Conservation (phyloP, 805 yeast genomes). For the Ogataea salicorniae region DNA sequence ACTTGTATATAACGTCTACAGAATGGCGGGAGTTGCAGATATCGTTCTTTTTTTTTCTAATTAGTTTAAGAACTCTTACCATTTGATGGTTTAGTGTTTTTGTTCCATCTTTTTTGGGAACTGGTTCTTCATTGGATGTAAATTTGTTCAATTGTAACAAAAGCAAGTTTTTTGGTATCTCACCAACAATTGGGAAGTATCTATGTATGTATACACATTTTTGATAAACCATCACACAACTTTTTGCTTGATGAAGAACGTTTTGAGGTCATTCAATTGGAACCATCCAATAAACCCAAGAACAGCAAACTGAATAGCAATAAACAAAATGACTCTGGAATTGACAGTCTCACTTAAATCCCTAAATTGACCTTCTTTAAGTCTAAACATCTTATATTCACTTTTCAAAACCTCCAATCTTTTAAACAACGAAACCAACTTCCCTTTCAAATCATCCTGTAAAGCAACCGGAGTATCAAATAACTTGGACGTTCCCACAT, state of each 20-base stretch:
- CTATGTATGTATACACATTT: background rate
- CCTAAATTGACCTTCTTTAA: constrained; percentile 71
- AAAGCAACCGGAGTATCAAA: constrained; percentile 54
- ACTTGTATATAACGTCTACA: too few species aligned
- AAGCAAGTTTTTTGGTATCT: too few species aligned
- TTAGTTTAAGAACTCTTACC: too few species aligned
- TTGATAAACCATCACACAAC: constrained; percentile 43
- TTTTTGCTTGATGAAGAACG: constrained; percentile 84
- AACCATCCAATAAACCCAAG: constrained; percentile 64
- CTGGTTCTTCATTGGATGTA: too few species aligned
- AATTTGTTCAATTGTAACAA: too few species aligned
- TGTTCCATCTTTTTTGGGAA: too few species aligned
- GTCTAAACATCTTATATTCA: constrained; percentile 61
- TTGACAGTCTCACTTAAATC: constrained; percentile 75
- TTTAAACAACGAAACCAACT: constrained; percentile 50
- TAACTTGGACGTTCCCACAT: constrained; percentile 57
- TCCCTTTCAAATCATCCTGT: constrained; percentile 39
- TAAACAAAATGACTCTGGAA: constrained; percentile 66
- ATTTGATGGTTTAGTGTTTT: too few species aligned
- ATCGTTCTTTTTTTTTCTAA: too few species aligned
- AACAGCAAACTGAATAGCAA: constrained; percentile 64
- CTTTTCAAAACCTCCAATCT: constrained; percentile 53
- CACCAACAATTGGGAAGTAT: too few species aligned
- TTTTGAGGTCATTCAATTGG: constrained; percentile 72
- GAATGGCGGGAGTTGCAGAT: too few species aligned